Evolutionary conservation across 1,284 basidiomycete species (phyloP), one percentile per base, ranked within the genome.

Genomic region (Tetrapyrgos nigripes): DNA sequence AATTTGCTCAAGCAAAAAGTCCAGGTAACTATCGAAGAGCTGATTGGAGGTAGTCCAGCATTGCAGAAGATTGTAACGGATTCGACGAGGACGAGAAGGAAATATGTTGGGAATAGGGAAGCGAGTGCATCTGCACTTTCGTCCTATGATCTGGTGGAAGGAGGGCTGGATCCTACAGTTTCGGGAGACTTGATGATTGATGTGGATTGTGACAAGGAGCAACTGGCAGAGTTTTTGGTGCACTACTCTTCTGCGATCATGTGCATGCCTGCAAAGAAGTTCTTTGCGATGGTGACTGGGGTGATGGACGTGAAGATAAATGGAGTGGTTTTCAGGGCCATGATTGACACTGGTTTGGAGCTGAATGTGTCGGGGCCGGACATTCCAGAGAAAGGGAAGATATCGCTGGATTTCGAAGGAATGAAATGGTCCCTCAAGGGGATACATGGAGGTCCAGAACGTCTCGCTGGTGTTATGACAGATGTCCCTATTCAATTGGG

Each of bases 381-480:
- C 0, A 8, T 67, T 8, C 55, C 53, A 21, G 37, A 62, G 3
- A 14, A 24, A 14, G 40, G 59, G 5, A 24, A 37, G 1, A 45
- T 71, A 0, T 23, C 69, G 0, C 4, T 72, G 1, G 69, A 74
- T 50, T 58, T 62, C 21, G 68, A 70, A 21, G 70, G 70, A 0
- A 57, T 59, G 6, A 56, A 63, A 1, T 74, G 73, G 73, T 62
- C 66, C 0, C 57, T 73, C 1, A 68, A 66, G 33, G 73, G 72
- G 0, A 65, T 75, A 9, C 62, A 70, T 31, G 68, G 70, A 0
- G 55, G 59, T 29, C 51, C 68, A 6, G 61, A 66, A 2, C 49
- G 54, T 13, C 54, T 73, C 2, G 27, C 61, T 14, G 66, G 72
- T n/a, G 64, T 66, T 40, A 35, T 61, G n/a, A 44, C 55, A 3